A percentile compares a stretch with the other conserved stretches of the same genome.
Conservation (phyloP, 164 flowering plant genomes). For the Umbilicus rupestris region DNA sequence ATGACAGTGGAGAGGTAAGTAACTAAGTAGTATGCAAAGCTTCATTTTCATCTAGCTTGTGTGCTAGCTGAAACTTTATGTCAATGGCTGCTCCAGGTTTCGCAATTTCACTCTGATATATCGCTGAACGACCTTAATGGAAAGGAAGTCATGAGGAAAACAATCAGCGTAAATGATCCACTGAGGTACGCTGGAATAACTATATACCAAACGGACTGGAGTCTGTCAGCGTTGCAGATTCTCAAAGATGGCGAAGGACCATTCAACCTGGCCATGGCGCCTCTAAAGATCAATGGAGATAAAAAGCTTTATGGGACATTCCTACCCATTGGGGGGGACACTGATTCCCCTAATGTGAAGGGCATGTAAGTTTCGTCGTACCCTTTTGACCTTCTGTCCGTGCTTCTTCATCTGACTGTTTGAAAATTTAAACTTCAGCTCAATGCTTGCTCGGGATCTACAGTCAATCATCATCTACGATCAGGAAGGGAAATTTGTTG, state of each 20-base stretch:
- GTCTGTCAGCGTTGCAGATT: conserved; percentile 77
- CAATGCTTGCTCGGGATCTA: conserved; percentile 94
- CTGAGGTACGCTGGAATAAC: conserved; percentile 85
- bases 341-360: conserved; percentile 59
- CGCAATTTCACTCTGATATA: conserved; percentile 82
- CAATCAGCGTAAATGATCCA: conserved; percentile 92
- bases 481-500: conserved; percentile 83
- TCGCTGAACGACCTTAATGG: conserved; percentile 68
- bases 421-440: conserved; percentile 28
- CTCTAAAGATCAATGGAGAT: conserved; percentile 79
- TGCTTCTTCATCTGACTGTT: neutral
- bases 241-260: conserved; percentile 85
- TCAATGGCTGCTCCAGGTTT: conserved; percentile 30
- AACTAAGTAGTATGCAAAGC: too few species aligned
- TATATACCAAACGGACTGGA: conserved; percentile 95
- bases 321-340: conserved; percentile 63
- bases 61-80: neutral
- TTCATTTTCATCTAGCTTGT: neutral
- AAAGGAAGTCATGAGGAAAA: conserved; percentile 89
- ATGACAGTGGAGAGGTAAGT: conserved; percentile 86
- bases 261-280: conserved; percentile 97
- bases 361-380: conserved; percentile 60
- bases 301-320: conserved; percentile 93
- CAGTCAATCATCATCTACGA: conserved; percentile 78
- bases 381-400: neutral